phyloP scores from a whole-genome alignment of 78 protist genomes.

The Planoprotostelium fungivorum region DNA sequence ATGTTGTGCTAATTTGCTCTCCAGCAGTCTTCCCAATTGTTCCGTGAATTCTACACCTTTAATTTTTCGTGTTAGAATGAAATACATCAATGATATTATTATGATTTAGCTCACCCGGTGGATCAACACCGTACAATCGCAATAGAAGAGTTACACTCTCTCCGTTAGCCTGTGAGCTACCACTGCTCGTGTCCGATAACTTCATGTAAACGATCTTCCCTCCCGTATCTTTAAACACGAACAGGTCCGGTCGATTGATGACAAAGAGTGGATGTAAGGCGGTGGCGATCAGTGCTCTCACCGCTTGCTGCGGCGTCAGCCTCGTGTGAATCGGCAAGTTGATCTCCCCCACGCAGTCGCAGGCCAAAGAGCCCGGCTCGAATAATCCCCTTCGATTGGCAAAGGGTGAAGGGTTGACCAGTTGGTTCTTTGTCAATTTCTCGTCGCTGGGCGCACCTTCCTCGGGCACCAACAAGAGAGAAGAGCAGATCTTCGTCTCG shows the following conservation, averaged over 20 bases:
- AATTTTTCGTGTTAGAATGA: too few species aligned
- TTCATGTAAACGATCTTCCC: constrained; percentile 49
- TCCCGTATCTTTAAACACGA: constrained; percentile 44
- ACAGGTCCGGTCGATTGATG: constrained; percentile 38
- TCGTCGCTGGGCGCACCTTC: neutral
- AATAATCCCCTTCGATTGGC: neutral
- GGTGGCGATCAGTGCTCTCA: constrained; percentile 25
- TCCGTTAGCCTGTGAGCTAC: neutral
- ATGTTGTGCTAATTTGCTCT: constrained; percentile 16
- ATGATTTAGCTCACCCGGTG: constrained; percentile 5
- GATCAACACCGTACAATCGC: constrained; percentile 40
- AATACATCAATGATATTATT: neutral
- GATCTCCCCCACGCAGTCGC: neutral
- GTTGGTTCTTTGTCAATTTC: neutral
- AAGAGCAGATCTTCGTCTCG: constrained; percentile 20
- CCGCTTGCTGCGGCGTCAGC: constrained; percentile 8
- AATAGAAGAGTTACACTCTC: constrained; percentile 8
- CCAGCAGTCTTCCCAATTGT: constrained; percentile 36
- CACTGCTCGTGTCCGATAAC: constrained; percentile 16
- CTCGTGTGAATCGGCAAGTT: neutral
- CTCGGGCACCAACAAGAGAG: constrained; percentile 31
- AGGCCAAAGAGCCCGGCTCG: neutral
- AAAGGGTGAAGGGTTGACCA: neutral
- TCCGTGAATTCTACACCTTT: constrained; percentile 33
- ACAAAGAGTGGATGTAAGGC: constrained; percentile 39